These are phyloP conservation scores for Floccularia luteovirens DNA, from an alignment of 768 basidiomycete species.

Conservation along the genomic window DNA sequence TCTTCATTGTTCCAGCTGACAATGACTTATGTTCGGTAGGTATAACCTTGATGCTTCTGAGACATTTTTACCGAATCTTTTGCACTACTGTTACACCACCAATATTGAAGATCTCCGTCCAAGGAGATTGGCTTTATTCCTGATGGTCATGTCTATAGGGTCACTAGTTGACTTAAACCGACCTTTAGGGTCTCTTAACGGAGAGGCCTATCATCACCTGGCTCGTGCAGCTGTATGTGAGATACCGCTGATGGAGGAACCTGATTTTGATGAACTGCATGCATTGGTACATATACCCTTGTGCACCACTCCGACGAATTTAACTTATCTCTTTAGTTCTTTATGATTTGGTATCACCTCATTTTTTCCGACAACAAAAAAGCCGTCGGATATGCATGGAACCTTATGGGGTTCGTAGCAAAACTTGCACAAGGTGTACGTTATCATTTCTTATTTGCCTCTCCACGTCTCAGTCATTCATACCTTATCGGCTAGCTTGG, in stretches of 20 bases:
- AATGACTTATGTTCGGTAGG: slow-evolving; percentile 21
- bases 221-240: slow-evolving; percentile 64
- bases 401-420: slow-evolving; percentile 66
- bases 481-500: slow-evolving; percentile 41
- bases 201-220: slow-evolving; percentile 60
- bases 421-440: slow-evolving; percentile 69
- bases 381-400: slow-evolving; percentile 69
- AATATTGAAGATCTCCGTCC: slow-evolving; percentile 55
- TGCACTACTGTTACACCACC: slow-evolving; percentile 61
- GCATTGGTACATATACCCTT: slow-evolving; percentile 36
- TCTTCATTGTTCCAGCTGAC: slow-evolving; percentile 6
- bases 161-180: slow-evolving; percentile 57
- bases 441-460: slow-evolving; percentile 5
- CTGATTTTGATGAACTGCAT: slow-evolving; percentile 66
- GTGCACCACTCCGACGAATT: neutral
- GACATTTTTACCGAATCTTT: slow-evolving; percentile 60
- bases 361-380: slow-evolving; percentile 72
- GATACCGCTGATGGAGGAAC: slow-evolving; percentile 68
- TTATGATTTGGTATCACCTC: slow-evolving; percentile 70
- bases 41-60: slow-evolving; percentile 66
- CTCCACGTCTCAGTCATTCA: slow-evolving; percentile 2
- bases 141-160: slow-evolving; percentile 70
- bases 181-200: slow-evolving; percentile 47
- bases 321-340: slow-evolving; percentile 26
- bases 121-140: slow-evolving; percentile 55